phyloP scores from a whole-genome alignment of 176 grass and related monocot genomes.

The Neostapfia colusana region DNA sequence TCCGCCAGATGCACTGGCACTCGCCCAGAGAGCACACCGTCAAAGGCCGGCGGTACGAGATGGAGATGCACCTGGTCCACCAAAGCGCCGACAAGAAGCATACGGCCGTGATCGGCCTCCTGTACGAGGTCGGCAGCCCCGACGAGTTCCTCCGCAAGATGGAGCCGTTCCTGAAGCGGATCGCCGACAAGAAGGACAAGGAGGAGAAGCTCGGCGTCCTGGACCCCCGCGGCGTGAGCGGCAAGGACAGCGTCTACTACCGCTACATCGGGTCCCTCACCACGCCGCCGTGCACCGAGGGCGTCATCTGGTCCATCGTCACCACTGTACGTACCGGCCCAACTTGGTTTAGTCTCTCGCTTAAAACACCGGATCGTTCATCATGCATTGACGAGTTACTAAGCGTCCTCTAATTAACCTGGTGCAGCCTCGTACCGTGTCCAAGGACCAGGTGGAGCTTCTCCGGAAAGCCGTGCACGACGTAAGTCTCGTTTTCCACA shows the following conservation, averaged over 20 bases:
- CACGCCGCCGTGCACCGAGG: constrained; percentile 66
- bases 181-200: constrained; percentile 14
- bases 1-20: constrained; percentile 75
- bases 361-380: background rate
- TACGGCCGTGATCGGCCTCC: constrained; percentile 51
- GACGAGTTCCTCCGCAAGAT: constrained; percentile 62
- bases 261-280: constrained; percentile 85
- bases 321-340: constrained; percentile 28
- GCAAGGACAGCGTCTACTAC: constrained; percentile 52
- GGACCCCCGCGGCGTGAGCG: constrained; percentile 35
- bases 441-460: constrained; percentile 52
- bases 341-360: background rate
- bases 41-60: constrained; percentile 42
- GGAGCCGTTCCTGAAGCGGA: constrained; percentile 47
- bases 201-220: constrained; percentile 45
- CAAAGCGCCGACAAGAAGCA: background rate
- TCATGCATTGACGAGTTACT: background rate
- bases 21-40: constrained; percentile 75
- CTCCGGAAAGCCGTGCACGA: constrained; percentile 73
- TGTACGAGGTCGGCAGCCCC: constrained; percentile 47
- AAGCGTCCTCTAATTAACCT: background rate
- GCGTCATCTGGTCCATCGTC: constrained; percentile 70
- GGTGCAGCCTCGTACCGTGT: constrained; percentile 60
- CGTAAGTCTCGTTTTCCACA: constrained; percentile 36
- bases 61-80: background rate